Evolutionary conservation across 106 monocot species (phyloP).

Genomic region (Platanthera guangdongensis): DNA sequence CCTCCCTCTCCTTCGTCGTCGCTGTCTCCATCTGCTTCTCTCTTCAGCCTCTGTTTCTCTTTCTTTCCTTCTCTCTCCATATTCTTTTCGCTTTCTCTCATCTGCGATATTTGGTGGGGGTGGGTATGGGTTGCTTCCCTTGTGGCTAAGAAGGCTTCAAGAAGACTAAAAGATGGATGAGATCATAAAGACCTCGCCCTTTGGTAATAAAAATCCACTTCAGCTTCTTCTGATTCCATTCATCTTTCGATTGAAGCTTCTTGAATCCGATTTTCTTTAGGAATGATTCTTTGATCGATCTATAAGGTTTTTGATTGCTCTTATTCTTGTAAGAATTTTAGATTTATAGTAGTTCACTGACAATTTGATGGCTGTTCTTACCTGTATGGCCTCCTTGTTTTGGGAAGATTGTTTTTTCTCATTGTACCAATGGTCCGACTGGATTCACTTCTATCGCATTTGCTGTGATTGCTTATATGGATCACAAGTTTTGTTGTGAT

Average conservation of each 20-base stretch:
- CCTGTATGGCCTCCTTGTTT: neutral
- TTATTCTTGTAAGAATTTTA: neutral
- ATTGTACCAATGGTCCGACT: too few species aligned
- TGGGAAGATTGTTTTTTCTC: neutral
- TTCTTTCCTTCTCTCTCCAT: neutral
- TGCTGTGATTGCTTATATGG: too few species aligned
- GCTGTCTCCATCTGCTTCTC: neutral
- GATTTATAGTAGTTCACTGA: neutral
- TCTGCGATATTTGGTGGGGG: neutral
- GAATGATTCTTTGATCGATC: conserved; percentile 1
- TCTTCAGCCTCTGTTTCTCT: neutral
- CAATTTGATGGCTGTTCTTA: neutral
- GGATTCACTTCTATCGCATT: too few species aligned
- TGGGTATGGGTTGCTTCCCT: conserved; percentile 5
- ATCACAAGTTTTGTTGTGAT: too few species aligned
- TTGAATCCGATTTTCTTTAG: neutral
- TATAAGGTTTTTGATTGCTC: neutral
- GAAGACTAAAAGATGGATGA: conserved; percentile 10
- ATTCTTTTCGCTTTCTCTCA: neutral
- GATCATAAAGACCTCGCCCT: neutral
- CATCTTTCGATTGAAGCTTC: neutral
- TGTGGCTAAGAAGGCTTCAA: neutral
- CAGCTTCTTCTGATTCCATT: neutral
- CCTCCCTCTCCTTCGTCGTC: too few species aligned
- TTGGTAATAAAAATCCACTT: conserved; percentile 2